A percentile compares a stretch with the other conserved stretches of the same genome.
Evolutionary conservation across 179 eudicot species (phyloP).

Genomic region (Dionaea muscipula): DNA sequence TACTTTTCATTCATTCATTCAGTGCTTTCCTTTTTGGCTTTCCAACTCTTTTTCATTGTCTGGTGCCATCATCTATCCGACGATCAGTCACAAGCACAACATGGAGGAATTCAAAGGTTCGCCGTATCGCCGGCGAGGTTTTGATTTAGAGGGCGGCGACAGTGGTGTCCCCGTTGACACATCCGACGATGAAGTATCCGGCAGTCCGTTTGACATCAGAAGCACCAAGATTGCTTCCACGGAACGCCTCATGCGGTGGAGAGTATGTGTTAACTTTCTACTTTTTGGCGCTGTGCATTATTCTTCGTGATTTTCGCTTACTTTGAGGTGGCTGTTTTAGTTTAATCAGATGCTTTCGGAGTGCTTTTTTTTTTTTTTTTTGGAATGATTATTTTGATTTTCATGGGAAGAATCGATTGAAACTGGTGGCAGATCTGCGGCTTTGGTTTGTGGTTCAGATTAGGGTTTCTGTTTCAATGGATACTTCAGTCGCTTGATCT

Average conservation of each 20-base stretch:
- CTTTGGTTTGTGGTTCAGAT: no score
- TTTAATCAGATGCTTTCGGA: no score
- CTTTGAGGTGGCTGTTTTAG: not conserved
- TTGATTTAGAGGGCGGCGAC: constrained; percentile 17
- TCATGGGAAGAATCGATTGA: no score
- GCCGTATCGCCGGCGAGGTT: constrained; percentile 16
- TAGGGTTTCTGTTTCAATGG: no score
- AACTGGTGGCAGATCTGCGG: no score
- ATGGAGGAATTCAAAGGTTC: constrained; percentile 21
- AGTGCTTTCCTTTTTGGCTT: no score
- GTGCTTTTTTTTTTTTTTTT: no score
- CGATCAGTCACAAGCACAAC: constrained; percentile 3
- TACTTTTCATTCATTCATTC: no score
- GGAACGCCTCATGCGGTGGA: constrained; percentile 49
- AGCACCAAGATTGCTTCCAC: constrained; percentile 49
- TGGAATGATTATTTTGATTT: no score
- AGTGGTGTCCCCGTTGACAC: constrained; percentile 5
- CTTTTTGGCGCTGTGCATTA: not conserved
- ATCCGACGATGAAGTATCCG: constrained; percentile 6
- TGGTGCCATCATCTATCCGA: constrained; percentile 17
- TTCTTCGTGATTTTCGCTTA: not conserved
- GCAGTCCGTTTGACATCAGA: constrained; percentile 30
- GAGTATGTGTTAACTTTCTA: constrained; percentile 23
- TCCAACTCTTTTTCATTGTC: not conserved
- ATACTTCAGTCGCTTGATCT: no score